Conservation (phyloP, 2,329 filamentous ascomycete genomes). For the Fusarium kyushuense region DNA sequence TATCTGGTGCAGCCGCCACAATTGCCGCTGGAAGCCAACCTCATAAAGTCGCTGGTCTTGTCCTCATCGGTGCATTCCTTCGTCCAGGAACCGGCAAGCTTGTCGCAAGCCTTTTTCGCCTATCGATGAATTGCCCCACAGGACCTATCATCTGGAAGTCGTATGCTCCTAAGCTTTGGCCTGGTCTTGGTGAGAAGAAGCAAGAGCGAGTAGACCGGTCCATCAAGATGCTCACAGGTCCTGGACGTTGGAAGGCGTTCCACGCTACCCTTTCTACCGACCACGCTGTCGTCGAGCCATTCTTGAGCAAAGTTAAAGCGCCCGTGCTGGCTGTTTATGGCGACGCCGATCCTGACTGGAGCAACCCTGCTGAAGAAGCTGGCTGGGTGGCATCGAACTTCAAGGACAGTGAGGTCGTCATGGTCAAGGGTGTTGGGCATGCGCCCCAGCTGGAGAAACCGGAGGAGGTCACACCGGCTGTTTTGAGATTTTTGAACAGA, state of each 20-base stretch:
- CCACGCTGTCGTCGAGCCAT: slow-evolving; percentile 18
- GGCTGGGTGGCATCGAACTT: slow-evolving; percentile 32
- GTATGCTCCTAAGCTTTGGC: slow-evolving; percentile 29
- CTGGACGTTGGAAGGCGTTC: slow-evolving; percentile 33
- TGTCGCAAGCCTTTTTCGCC: slow-evolving; percentile 1
- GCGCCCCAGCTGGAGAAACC: slow-evolving; percentile 30
- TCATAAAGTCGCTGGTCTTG: slow-evolving; percentile 25
- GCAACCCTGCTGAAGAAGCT: slow-evolving; percentile 28
- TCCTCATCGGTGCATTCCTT: slow-evolving; percentile 24
- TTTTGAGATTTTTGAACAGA: slow-evolving; percentile 18
- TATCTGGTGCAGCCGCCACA: slow-evolving; percentile 23
- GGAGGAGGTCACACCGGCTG: slow-evolving; percentile 7
- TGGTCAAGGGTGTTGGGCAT: slow-evolving; percentile 24
- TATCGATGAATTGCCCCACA: neutral
- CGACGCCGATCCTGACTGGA: slow-evolving; percentile 34
- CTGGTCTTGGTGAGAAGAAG: slow-evolving; percentile 21
- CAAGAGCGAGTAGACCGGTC: slow-evolving; percentile 26
- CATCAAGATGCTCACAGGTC: slow-evolving; percentile 13
- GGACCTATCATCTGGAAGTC: slow-evolving; percentile 26
- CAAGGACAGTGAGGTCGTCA: neutral
- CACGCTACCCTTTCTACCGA: slow-evolving; percentile 31
- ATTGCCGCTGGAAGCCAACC: slow-evolving; percentile 27
- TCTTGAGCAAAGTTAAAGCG: slow-evolving; percentile 24
- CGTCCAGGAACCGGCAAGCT: slow-evolving; percentile 13
- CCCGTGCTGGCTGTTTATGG: slow-evolving; percentile 35